These are phyloP conservation scores for Closterium sp. DNA, from an alignment of 139 green algal genomes.

Conservation along the genomic window DNA sequence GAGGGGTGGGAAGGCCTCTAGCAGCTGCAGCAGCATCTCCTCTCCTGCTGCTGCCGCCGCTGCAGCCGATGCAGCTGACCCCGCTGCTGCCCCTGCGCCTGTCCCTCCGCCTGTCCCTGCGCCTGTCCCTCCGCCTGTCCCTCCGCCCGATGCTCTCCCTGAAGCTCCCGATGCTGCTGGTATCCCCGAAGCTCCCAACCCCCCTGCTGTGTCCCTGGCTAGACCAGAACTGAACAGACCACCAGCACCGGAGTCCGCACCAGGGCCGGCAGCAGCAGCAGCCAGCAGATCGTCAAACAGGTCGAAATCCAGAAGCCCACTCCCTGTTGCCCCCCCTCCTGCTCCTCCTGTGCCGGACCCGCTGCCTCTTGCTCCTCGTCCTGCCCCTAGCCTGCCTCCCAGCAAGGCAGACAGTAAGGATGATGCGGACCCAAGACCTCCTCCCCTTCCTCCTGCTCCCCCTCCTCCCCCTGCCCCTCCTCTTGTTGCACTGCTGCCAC, in stretches of 20 bases:
- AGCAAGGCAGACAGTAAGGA: neutral
- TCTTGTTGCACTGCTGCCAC: too few relatives aligned
- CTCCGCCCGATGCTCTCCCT: neutral
- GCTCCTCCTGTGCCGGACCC: too few relatives aligned
- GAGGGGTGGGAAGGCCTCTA: neutral
- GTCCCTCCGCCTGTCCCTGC: neutral
- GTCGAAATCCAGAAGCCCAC: neutral
- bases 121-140: neutral
- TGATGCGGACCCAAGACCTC: neutral
- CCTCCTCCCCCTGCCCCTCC: neutral
- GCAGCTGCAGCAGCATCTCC: neutral
- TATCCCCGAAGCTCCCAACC: neutral
- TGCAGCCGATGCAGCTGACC: neutral
- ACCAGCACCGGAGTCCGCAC: neutral
- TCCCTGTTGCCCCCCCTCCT: neutral
- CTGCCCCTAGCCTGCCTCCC: neutral
- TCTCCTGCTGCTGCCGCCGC: neutral
- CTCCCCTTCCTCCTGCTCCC: neutral
- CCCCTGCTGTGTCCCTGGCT: neutral
- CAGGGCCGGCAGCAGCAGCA: neutral
- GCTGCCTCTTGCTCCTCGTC: neutral
- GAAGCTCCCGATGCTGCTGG: too few relatives aligned
- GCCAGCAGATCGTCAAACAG: neutral
- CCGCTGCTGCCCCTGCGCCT: neutral
- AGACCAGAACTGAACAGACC: neutral